These are phyloP conservation scores for Aspergillus ellipticus DNA, from an alignment of 495 filamentous ascomycete species.

Conservation along the genomic window DNA sequence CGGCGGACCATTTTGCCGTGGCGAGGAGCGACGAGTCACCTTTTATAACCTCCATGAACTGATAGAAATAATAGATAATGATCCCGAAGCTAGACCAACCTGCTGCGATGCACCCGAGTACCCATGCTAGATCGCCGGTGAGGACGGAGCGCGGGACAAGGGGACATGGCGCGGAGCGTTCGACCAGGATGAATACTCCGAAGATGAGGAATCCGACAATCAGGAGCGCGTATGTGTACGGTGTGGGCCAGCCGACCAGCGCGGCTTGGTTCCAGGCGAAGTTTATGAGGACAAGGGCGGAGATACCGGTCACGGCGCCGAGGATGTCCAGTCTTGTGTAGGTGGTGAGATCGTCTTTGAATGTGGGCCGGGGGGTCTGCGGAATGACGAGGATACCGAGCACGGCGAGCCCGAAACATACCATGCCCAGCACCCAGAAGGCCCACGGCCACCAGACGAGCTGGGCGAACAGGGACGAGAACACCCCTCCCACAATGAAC, in stretches of 20 bases:
- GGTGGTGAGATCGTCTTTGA: constrained; percentile 13
- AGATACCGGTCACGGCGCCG: constrained; percentile 49
- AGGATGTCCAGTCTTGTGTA: constrained; percentile 43
- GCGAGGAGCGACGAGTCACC: constrained; percentile 44
- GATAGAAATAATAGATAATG: constrained; percentile 54
- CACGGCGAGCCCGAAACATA: constrained; percentile 39
- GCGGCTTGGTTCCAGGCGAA: constrained; percentile 61
- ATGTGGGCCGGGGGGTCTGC: constrained; percentile 21
- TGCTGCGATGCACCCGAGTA: constrained; percentile 49
- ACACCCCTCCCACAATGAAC: constrained; percentile 46
- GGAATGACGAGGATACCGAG: constrained; percentile 49
- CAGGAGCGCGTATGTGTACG: constrained; percentile 53
- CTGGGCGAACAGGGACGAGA: constrained; percentile 48
- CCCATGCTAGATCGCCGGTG: constrained; percentile 46
- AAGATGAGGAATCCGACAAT: constrained; percentile 52
- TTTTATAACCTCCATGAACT: constrained; percentile 50
- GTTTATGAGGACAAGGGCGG: constrained; percentile 56
- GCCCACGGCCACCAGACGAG: constrained; percentile 60
- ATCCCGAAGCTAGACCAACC: constrained; percentile 65
- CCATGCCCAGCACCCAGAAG: constrained; percentile 54
- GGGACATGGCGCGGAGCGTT: constrained; percentile 44
- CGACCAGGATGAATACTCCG: constrained; percentile 47
- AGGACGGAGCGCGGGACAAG: constrained; percentile 52
- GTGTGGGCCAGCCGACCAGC: constrained; percentile 52
- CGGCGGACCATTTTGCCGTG: constrained; percentile 43